Percentiles rank a stretch among this genome's conserved stretches.
Conservation (phyloP, 257 asterid genomes). For the Jacaranda mimosifolia region DNA sequence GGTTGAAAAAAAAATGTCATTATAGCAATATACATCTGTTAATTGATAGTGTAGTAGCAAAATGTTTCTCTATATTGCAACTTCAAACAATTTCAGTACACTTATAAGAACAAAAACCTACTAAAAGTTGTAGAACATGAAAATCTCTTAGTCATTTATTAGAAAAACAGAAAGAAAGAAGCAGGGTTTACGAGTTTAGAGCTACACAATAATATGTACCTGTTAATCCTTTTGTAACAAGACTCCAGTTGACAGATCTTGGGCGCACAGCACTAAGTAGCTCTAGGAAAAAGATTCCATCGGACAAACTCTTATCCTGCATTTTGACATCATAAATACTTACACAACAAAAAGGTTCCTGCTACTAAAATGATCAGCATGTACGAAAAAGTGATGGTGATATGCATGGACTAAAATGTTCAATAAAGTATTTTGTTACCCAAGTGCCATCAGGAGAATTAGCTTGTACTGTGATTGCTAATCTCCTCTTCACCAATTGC, state of each 20-base stretch:
- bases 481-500: neutral
- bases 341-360: neutral
- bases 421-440: conserved; percentile 1
- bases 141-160: too few relatives aligned
- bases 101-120: too few relatives aligned
- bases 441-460: neutral
- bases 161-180: too few relatives aligned
- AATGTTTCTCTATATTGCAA: too few relatives aligned
- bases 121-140: too few relatives aligned
- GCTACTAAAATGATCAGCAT: neutral
- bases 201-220: conserved; percentile 49
- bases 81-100: too few relatives aligned
- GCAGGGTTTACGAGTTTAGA: too few relatives aligned
- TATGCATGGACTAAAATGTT: neutral
- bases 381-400: neutral
- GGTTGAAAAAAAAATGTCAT: too few relatives aligned
- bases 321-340: conserved; percentile 15
- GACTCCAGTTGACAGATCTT: conserved; percentile 98
- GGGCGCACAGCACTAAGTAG: conserved; percentile 95
- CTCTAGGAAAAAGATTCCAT: conserved; percentile 91
- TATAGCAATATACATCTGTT: too few relatives aligned
- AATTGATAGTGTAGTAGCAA: too few relatives aligned
- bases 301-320: conserved; percentile 92
- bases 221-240: conserved; percentile 87
- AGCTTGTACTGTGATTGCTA: neutral